Evolutionary conservation across 1,284 basidiomycete genomes (phyloP), one percentile per base, ranked within the genome.

Genomic region (Cronartium ribicola): DNA sequence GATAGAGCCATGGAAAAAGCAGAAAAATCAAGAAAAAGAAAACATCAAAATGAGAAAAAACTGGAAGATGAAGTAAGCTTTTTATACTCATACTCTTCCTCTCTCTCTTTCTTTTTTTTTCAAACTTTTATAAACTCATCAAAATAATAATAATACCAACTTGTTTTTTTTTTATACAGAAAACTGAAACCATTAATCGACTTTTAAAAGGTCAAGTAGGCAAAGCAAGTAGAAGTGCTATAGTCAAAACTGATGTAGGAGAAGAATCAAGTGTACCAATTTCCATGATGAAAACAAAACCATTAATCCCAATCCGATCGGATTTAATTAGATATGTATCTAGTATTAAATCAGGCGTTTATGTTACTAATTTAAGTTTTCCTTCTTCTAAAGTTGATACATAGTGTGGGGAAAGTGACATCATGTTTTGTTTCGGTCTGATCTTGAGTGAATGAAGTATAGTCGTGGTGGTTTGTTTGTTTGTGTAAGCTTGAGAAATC

Each of bases 1-100:
- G 71, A 74, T 74, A 51, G 65, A 57, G 71, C 71, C 5, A 66
- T 74, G 65, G 65, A 74, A 62, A 74, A 74, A 57, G 71, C 71
- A 43, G 71, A 74, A 51, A 74, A 67, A 57, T 74, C 71, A 39
- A 39, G 71, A 1, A 74, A 74, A 41, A 57, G 71, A 39, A 74
- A 74, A 66, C 71, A 74, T 67, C 71, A 74, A 51, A 74, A 66
- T 57, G 71, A 74, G 41, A 67, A 74, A 39, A 66, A 62, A 46
- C 67, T 74, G 11, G 71, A 74, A 39, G 71, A 74, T 67, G 71
- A 74, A 29, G 71, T 74, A 36, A 41, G 39, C 44, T 29, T 66
- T 29, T 37, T 1, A 17, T 36, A 13, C 17, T 36, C 17, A 13
- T 61, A 14, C 17, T 17, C 22, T 61, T 22, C 22, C 22, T 36